Evolutionary conservation across 1,139 yeast species (phyloP), one percentile per base, ranked within the genome.

Genomic region (Saccharomyces hybrid): DNA sequence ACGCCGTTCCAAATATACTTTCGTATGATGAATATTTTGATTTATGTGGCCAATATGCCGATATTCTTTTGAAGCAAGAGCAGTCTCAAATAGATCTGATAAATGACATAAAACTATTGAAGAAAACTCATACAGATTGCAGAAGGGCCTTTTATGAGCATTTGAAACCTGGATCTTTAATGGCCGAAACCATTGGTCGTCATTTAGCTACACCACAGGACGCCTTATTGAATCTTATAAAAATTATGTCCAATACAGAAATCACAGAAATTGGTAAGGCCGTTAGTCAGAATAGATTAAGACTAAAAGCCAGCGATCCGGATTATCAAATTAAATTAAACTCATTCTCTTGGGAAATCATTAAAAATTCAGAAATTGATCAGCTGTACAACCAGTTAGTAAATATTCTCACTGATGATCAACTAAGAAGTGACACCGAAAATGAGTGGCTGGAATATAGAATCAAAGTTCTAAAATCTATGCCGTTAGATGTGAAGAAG

Each of bases 361-460:
- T 81, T 60, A 62, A 73, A 51, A 65, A 74, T 7, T 81, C 87
- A 0, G 73, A 77, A 48, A 67, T 89, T 9, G 80, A 82, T 5
- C 61, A 66, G 1, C 72, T 85, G 16, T 87, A 84, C 64, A 75
- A 77, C 41, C 74, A 75, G 53, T 73, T 85, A 54, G 76, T 90
- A 53, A 82, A 86, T 63, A 66, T 80, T 41, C 76, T 84, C 38
- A 76, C 80, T 58, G 87, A 87, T 63, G 96, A 88, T 59, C 76
- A 68, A 0, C 66, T 73, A 51, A 77, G 97, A 60, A 70, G 79
- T n/a, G 64, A 69, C 7, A 71, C 76, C 50, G 96, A 91, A 68
- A 83, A 80, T 26, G 77, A 78, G 51, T 76, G 78, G 61, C 69
- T 91, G 48, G 76, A 76, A 56, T 83, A 83, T 65, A 78, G 79